phyloP scores from a whole-genome alignment of 371 early-diverging fungal genomes.

The Mucor irregularis region DNA sequence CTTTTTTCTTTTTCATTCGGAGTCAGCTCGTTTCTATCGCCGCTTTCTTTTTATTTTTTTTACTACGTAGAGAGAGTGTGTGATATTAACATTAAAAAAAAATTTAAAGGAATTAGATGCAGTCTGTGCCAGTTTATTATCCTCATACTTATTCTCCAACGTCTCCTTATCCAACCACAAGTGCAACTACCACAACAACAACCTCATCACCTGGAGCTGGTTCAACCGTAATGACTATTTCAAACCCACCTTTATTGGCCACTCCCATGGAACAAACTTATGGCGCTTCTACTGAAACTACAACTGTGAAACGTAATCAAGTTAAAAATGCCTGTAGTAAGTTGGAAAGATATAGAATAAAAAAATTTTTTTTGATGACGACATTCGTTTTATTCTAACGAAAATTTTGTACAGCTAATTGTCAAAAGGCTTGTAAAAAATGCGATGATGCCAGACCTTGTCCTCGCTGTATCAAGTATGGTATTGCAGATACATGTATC shows the following conservation, averaged over 20 bases:
- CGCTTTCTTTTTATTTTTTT: slow-evolving; percentile 16
- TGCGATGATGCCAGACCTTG: slow-evolving; percentile 91
- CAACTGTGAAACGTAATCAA: slow-evolving; percentile 41
- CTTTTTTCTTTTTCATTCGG: slow-evolving; percentile 9
- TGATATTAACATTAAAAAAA: background rate
- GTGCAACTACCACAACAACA: background rate
- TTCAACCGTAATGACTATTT: slow-evolving; percentile 23
- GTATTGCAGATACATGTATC: slow-evolving; percentile 71
- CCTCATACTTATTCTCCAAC: slow-evolving; percentile 20
- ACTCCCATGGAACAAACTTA: slow-evolving; percentile 5
- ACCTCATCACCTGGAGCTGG: slow-evolving; percentile 13
- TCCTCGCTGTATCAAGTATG: slow-evolving; percentile 78
- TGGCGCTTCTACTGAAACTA: slow-evolving; percentile 3
- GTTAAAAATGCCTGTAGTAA: slow-evolving; percentile 57
- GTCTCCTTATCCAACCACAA: slow-evolving; percentile 1
- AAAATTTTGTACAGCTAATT: slow-evolving; percentile 68
- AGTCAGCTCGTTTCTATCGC: slow-evolving; percentile 27
- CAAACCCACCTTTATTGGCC: slow-evolving; percentile 18
- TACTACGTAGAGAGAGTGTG: too few species aligned
- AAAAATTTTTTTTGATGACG: slow-evolving; percentile 16
- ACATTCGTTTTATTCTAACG: slow-evolving; percentile 1
- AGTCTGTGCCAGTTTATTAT: slow-evolving; percentile 1
- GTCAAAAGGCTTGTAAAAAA: slow-evolving; percentile 93
- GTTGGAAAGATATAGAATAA: slow-evolving; percentile 8
- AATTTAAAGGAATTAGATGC: background rate